phyloP scores from a whole-genome alignment of 768 basidiomycete genomes.

The Lactarius indigo region DNA sequence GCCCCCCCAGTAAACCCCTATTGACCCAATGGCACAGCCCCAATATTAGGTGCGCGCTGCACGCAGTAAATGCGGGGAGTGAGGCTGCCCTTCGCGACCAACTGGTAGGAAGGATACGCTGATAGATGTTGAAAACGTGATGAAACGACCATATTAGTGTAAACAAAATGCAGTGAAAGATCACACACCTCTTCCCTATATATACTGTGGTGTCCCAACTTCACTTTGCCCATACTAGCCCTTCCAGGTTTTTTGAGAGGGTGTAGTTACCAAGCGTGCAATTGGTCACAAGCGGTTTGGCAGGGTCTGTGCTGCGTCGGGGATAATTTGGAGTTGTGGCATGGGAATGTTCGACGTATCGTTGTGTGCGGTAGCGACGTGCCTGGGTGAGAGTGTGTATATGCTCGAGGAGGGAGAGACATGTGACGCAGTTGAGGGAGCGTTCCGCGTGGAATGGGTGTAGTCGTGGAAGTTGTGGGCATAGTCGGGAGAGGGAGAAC shows the following conservation, averaged over 20 bases:
- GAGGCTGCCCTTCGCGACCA: neutral
- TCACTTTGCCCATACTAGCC: conserved; percentile 99
- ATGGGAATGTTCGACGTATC: conserved; percentile 27
- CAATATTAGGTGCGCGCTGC: neutral
- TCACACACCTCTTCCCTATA: conserved; percentile 86
- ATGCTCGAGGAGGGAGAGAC: conserved; percentile 71
- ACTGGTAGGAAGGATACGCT: neutral
- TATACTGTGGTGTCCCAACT: conserved; percentile 84
- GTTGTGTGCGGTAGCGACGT: conserved; percentile 28
- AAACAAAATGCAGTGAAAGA: neutral
- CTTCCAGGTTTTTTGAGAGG: conserved; percentile 93
- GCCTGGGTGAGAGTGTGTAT: conserved; percentile 32
- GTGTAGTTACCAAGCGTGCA: conserved; percentile 90
- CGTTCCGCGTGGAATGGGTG: conserved; percentile 27
- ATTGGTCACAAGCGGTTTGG: conserved; percentile 35
- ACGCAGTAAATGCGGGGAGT: conserved; percentile 1
- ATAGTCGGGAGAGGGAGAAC: conserved; percentile 28
- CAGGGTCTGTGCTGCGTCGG: conserved; percentile 26
- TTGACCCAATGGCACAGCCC: conserved; percentile 9
- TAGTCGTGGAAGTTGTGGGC: conserved; percentile 9
- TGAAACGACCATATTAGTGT: neutral
- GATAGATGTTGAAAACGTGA: neutral
- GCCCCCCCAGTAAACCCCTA: neutral
- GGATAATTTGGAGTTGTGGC: conserved; percentile 10
- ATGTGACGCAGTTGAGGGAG: conserved; percentile 53